phyloP scores from a whole-genome alignment of 2,329 filamentous ascomycete species.

The Fusarium guadeloupense region DNA sequence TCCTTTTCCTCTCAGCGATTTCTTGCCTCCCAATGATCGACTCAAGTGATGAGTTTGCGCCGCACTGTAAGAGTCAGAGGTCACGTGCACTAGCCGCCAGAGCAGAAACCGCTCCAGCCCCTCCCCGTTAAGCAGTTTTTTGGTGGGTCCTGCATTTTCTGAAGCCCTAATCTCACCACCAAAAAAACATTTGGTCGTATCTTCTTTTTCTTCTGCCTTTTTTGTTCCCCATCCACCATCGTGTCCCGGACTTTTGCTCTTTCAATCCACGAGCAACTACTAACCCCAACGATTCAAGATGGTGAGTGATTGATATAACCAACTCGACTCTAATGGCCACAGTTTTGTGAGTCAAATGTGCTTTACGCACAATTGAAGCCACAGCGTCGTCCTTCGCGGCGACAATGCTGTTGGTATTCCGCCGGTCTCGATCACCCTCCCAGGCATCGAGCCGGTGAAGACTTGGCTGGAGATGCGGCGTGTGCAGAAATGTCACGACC shows the following conservation, averaged over 20 bases:
- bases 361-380: conserved; percentile 47
- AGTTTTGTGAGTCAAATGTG: conserved; percentile 50
- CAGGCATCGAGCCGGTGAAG: conserved; percentile 58
- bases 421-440: conserved; percentile 41
- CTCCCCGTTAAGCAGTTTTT: neutral
- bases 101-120: conserved; percentile 5
- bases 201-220: conserved; percentile 40
- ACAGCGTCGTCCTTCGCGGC: conserved; percentile 42
- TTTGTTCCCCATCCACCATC: conserved; percentile 43
- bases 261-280: conserved; percentile 50
- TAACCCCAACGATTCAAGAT: conserved; percentile 52
- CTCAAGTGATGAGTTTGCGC: conserved; percentile 18
- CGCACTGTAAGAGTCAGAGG: conserved; percentile 7
- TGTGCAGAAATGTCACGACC: conserved; percentile 65
- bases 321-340: conserved; percentile 52
- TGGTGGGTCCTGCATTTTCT: conserved; percentile 30
- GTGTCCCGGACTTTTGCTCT: conserved; percentile 49
- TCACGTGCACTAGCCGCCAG: conserved; percentile 29
- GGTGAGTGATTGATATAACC: conserved; percentile 50
- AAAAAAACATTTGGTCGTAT: conserved; percentile 33
- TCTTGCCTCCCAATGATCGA: conserved; percentile 17
- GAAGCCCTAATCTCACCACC: conserved; percentile 53
- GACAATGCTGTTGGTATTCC: conserved; percentile 48
- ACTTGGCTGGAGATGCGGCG: conserved; percentile 70
- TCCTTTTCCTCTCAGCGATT: neutral